phyloP scores from a whole-genome alignment of 2,329 filamentous ascomycete species.

The Colletotrichum tropicale region DNA sequence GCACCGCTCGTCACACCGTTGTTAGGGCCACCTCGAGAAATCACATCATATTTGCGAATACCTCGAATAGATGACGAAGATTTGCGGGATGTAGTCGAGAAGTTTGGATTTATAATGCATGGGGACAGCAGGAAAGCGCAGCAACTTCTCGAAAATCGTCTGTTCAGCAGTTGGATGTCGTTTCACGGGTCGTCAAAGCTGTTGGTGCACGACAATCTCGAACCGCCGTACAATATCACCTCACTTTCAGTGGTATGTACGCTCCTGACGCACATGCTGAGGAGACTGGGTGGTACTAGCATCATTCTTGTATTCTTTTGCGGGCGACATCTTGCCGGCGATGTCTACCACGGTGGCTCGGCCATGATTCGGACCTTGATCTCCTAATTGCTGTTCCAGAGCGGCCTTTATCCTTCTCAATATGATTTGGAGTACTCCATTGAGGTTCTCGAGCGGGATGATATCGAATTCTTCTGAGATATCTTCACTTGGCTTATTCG shows the following conservation, averaged over 20 bases:
- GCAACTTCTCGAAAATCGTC: background rate
- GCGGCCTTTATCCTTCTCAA: background rate
- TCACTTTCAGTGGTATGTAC: background rate
- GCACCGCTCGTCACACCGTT: background rate
- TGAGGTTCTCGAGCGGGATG: background rate
- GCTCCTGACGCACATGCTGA: background rate
- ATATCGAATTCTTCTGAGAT: background rate
- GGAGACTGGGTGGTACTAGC: background rate
- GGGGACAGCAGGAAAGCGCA: background rate
- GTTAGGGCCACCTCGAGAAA: background rate
- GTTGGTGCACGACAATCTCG: background rate
- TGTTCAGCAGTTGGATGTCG: background rate
- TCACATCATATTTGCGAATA: background rate
- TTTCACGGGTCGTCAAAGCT: background rate
- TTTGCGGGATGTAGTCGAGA: background rate
- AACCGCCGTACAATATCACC: background rate
- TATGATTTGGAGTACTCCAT: background rate
- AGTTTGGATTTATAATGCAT: background rate
- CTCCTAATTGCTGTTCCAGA: background rate
- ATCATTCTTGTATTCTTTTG: background rate
- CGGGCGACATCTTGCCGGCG: background rate
- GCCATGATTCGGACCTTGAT: background rate
- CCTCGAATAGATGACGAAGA: background rate
- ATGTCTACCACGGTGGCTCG: background rate
- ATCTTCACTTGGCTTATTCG: background rate